Conservation (phyloP, 2,329 filamentous ascomycete species). For the Epichloe aotearoae region DNA sequence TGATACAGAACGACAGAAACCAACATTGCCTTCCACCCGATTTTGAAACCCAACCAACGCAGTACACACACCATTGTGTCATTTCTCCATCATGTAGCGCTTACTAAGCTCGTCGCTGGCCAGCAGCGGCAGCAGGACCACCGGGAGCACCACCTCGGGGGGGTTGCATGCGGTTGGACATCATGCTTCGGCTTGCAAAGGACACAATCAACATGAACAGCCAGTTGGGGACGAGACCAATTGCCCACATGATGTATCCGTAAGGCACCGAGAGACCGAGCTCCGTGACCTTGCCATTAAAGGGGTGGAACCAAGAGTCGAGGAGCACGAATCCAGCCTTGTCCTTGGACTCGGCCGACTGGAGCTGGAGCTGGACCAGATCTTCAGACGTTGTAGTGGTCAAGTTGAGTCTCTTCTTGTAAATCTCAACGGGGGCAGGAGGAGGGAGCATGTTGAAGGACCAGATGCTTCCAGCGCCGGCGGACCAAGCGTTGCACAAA, state of each 20-base stretch:
- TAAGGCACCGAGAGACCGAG: conserved; percentile 48
- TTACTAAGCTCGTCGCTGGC: conserved; percentile 3
- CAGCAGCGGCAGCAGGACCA: conserved; percentile 4
- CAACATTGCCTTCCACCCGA: no score
- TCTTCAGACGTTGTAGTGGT: conserved; percentile 53
- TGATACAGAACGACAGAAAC: background rate
- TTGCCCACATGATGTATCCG: conserved; percentile 54
- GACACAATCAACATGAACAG: conserved; percentile 64
- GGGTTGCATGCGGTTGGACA: conserved; percentile 33
- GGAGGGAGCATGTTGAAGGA: conserved; percentile 54
- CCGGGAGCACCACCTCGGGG: conserved; percentile 6
- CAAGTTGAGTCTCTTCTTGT: conserved; percentile 53
- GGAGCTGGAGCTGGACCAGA: conserved; percentile 44
- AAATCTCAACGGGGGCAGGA: conserved; percentile 49
- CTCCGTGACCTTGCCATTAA: conserved; percentile 54
- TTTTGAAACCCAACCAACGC: background rate
- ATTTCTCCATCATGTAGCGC: background rate
- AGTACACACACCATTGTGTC: background rate
- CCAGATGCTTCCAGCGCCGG: conserved; percentile 51
- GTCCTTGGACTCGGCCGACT: conserved; percentile 37
- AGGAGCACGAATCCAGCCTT: conserved; percentile 34
- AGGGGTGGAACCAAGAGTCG: conserved; percentile 63
- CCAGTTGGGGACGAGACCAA: conserved; percentile 59
- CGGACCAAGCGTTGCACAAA: conserved; percentile 63
- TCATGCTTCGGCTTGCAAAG: conserved; percentile 57